phyloP scores from a whole-genome alignment of 2,329 filamentous ascomycete genomes.

The Sclerotinia trifoliorum region DNA sequence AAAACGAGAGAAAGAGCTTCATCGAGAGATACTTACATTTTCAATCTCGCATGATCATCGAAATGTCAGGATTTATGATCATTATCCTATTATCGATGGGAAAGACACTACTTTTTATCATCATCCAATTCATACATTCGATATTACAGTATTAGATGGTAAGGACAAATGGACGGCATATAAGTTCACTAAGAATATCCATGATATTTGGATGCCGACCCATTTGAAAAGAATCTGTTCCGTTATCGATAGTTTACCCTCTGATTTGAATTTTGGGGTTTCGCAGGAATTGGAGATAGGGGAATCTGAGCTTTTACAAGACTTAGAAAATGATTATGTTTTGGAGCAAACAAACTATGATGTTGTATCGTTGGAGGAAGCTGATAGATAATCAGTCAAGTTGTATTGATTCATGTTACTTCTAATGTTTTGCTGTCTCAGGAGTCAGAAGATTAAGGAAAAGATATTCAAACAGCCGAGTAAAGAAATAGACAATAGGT shows the following conservation, averaged over 20 bases:
- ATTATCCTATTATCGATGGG: slow-evolving; percentile 36
- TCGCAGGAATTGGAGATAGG: neutral
- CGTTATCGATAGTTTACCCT: neutral
- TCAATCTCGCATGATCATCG: slow-evolving; percentile 36
- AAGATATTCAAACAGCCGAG: no score
- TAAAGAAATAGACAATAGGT: no score
- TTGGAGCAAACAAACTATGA: no score
- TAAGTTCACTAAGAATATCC: slow-evolving; percentile 37
- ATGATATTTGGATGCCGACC: slow-evolving; percentile 37
- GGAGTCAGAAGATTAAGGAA: no score
- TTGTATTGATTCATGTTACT: no score
- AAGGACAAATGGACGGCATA: slow-evolving; percentile 37
- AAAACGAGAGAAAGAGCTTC: slow-evolving; percentile 27
- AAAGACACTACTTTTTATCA: slow-evolving; percentile 34
- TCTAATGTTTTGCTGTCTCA: no score
- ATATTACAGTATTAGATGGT: slow-evolving; percentile 32
- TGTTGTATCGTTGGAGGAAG: no score
- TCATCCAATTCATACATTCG: slow-evolving; percentile 36
- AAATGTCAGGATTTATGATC: slow-evolving; percentile 38
- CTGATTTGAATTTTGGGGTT: neutral
- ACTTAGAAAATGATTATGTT: no score
- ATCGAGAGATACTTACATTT: slow-evolving; percentile 45
- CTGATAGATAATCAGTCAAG: no score
- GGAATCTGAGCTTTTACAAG: neutral
- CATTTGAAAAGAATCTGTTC: slow-evolving; percentile 38